Base-by-base conservation (phyloP, 1,139 yeast species). In the Yamadazyma atmosphaerica region DNA sequence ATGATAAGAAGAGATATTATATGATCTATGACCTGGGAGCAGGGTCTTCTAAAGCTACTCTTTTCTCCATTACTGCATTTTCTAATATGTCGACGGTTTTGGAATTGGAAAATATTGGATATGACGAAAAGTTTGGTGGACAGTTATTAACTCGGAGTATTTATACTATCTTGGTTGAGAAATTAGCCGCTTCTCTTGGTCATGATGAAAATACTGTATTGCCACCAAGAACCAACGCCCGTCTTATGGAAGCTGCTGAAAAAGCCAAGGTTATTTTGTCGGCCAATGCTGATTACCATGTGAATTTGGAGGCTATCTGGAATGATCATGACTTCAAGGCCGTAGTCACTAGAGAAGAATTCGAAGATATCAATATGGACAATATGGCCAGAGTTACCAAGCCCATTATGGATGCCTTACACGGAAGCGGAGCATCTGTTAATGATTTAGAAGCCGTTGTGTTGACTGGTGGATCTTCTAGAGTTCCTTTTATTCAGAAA, bases 21-120 rank as follows among this genome's bases (percentile, higher is more conserved):
- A 59, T 89, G 38, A 75, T 94, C 23, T 88, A 83, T 59, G 98
- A 92, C 58, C 78, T 86, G 76, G 99, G 99, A 36, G 94, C 96
- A 2, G 95, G 96, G 1, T 82, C 95, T 0, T 86, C 95, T 0
- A 79, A 83, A 40, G 95, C 96, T 3, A 85, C 98, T 0, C 65
- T 92, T 23, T 81, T 90, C 39, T 81, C 92, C 1, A 68, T 82
- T 45, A 63, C 67, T 27, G 77, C 77, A 23, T 72, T 72, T 44
- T 59, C 68, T 17, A 65, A 65, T 40, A 61, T 65, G 28, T 55
- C 70, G 11, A 55, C 69, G 14, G 56, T 60, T 6, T 66, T 88
- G 36, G 85, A 81, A 41, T 74, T 88, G 25, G 85, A 83, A 55
- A 89, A 87, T 25, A 76, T 82, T 43, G 90, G 92, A 0, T 79